These are phyloP conservation scores for Cyanidioschyzon merolae DNA, from an alignment of 23 red algal species.

Conservation along the genomic window DNA sequence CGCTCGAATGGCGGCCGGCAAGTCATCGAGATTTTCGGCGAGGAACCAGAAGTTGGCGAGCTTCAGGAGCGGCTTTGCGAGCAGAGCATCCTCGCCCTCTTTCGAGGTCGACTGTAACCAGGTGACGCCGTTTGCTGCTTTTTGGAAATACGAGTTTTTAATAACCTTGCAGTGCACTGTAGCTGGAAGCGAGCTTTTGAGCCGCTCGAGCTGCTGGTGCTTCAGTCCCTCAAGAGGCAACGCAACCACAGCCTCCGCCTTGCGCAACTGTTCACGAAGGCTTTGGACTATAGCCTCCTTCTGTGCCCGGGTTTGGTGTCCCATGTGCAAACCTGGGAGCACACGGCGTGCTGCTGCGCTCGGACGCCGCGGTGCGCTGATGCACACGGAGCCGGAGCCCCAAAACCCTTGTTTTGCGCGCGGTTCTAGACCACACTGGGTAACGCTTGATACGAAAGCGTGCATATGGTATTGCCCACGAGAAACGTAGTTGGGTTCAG, in stretches of 20 bases:
- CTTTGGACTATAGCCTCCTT: background rate
- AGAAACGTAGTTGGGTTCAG: no score
- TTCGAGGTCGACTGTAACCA: background rate
- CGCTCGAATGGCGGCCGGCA: constrained; percentile 43
- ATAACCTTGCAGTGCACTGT: constrained; percentile 30
- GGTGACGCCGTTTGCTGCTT: constrained; percentile 48
- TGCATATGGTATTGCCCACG: no score
- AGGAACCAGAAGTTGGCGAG: constrained; percentile 80
- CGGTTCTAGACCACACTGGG: no score
- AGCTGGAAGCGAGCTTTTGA: constrained; percentile 53
- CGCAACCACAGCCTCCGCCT: constrained; percentile 31
- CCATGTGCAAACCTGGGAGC: background rate
- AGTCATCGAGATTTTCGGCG: constrained; percentile 31
- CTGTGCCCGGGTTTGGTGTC: background rate
- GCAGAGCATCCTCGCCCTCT: background rate
- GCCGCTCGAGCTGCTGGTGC: constrained; percentile 29
- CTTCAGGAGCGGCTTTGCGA: constrained; percentile 13
- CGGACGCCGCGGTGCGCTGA: no score
- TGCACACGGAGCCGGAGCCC: no score
- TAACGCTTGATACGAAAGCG: no score
- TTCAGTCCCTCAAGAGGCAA: constrained; percentile 40
- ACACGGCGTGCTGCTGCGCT: background rate
- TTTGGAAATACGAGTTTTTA: constrained; percentile 85
- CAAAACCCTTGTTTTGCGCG: no score
- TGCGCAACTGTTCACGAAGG: background rate